Evolutionary conservation across 2,329 filamentous ascomycete species (phyloP), one percentile per base, ranked within the genome.

Genomic region (Stagonosporopsis rhizophila): DNA sequence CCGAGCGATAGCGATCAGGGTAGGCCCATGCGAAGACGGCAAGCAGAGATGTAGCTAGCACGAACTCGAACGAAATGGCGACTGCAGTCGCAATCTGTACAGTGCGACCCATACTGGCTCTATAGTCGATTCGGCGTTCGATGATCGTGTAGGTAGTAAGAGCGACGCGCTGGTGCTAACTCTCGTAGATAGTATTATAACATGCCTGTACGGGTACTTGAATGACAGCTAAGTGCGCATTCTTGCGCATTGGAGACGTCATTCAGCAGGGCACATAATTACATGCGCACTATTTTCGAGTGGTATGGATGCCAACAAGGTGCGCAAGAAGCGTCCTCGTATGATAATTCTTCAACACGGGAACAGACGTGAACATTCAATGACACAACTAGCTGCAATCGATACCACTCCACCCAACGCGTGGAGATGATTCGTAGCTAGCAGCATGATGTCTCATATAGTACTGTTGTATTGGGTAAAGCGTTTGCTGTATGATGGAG

Each of bases 1-100:
- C 17, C 11, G 52, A 58, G 17, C 57, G 59, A 22, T 42, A 59
- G 17, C 30, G 45, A 44, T 54, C 52, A 8, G 55, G 54, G 9
- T 59, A 66, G 37, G 57, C 30, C 14, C 34, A 54, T 12, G 55
- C 52, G 15, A 59, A 62, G 11, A 64, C 25, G 14, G 49, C 39
- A 22, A 62, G 23, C 22, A 66, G 52, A 17, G 35, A 34, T 3
- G 59, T 37, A 14, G 52, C 49, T 8, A 64, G 28, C 2, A 57
- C 8, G 8, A 59, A 39, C 9, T 64, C 60, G 8, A 63, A 44
- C 1, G 47, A 44, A 4, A 35, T 59, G 12, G 56, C 52, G 9
- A 40, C 14, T 15, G 55, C 25, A 15, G 22, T 40, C 8, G 27
- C 35, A 17, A 37, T 25, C 20, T 49, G 48, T 14, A 41, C 17